phyloP scores from a whole-genome alignment of 208 protist species.

The Herpetomonas tarakana region DNA sequence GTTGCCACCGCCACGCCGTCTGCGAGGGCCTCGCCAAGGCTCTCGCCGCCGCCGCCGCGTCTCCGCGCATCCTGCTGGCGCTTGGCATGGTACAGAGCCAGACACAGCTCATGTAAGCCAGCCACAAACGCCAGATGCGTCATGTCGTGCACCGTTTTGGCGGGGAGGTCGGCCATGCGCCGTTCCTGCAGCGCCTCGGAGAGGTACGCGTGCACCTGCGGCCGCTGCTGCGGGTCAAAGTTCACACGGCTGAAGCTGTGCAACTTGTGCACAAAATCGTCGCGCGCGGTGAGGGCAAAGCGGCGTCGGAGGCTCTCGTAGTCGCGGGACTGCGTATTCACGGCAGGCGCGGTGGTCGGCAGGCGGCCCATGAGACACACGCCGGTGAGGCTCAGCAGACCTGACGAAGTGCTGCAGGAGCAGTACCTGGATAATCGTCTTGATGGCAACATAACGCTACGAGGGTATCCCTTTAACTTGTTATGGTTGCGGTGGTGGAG shows the following conservation, averaged over 20 bases:
- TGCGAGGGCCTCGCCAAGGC: neutral
- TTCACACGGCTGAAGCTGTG: slow-evolving; percentile 67
- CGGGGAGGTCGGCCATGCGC: slow-evolving; percentile 24
- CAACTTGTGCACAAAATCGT: slow-evolving; percentile 48
- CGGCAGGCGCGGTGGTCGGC: slow-evolving; percentile 1
- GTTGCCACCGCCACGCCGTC: neutral
- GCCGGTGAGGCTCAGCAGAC: neutral
- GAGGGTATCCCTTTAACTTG: too few relatives aligned
- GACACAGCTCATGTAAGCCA: slow-evolving; percentile 39
- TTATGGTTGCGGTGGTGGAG: too few relatives aligned
- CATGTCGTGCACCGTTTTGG: slow-evolving; percentile 49
- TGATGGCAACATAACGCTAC: too few relatives aligned
- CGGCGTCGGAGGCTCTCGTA: slow-evolving; percentile 14
- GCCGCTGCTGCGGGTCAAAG: slow-evolving; percentile 35
- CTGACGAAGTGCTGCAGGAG: neutral
- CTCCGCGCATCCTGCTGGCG: slow-evolving; percentile 8
- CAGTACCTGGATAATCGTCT: too few relatives aligned
- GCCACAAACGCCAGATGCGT: slow-evolving; percentile 53
- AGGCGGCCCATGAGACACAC: slow-evolving; percentile 1
- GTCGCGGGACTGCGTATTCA: neutral
- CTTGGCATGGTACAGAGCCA: slow-evolving; percentile 50
- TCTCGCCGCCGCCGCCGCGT: slow-evolving; percentile 8
- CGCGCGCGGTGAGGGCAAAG: slow-evolving; percentile 30
- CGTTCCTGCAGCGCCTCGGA: slow-evolving; percentile 33
- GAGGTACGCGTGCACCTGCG: slow-evolving; percentile 46